Evolutionary conservation across 192 early-diverging fungal species (phyloP).

Genomic region (Paraglomus occultum): DNA sequence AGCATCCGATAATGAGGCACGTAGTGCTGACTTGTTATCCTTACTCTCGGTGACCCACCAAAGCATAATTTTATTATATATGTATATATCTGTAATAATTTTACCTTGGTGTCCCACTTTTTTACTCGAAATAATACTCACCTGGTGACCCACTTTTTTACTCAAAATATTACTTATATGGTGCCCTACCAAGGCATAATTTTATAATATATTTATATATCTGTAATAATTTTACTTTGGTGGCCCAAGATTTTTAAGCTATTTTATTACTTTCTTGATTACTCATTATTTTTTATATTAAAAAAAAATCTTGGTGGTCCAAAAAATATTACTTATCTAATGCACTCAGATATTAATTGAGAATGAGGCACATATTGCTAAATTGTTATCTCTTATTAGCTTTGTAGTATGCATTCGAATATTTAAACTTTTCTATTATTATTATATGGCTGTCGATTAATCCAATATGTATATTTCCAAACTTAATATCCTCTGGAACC

Average conservation of each 20-base stretch:
- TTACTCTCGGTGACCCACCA: not conserved
- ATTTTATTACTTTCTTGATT: not conserved
- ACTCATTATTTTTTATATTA: constrained; percentile 4
- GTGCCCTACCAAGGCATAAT: constrained; percentile 1
- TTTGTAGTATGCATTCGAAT: no score
- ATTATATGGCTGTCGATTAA: not conserved
- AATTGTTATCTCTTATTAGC: no score
- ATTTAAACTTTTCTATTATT: constrained; percentile 9
- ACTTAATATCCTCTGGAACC: not conserved
- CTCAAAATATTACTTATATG: constrained; percentile 4
- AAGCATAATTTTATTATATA: constrained; percentile 12
- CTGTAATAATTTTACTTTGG: constrained; percentile 11
- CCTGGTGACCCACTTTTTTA: not conserved
- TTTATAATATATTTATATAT: constrained; percentile 17
- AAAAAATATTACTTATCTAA: not conserved
- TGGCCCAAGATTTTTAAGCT: not conserved
- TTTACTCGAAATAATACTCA: not conserved
- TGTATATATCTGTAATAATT: constrained; percentile 18
- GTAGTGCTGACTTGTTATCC: constrained; percentile 20
- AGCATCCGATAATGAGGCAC: constrained; percentile 7
- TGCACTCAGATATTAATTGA: no score
- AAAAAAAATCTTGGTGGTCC: not conserved
- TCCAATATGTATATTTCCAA: constrained; percentile 14
- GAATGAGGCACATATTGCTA: no score
- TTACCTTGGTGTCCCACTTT: not conserved